phyloP scores from a whole-genome alignment of 169 alveolate genomes.

The Plasmodium knowlesi region DNA sequence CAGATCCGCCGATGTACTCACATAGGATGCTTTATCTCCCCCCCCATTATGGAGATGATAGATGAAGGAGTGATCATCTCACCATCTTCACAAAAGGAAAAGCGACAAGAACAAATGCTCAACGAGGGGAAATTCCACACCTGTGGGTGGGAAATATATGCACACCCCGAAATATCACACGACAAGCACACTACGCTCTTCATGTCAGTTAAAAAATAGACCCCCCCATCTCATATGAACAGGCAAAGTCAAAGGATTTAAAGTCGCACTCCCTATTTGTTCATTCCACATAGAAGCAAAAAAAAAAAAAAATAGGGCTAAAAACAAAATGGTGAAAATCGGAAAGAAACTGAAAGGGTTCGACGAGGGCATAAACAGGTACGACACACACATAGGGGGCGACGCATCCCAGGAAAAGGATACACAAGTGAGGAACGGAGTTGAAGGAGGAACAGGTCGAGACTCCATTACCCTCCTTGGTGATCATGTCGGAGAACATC shows the following conservation, averaged over 20 bases:
- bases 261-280: neutral
- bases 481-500: neutral
- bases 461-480: neutral
- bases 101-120: neutral
- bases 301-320: neutral
- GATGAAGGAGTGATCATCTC: neutral
- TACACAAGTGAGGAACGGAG: neutral
- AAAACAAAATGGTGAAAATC: conserved; percentile 42
- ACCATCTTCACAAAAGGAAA: neutral
- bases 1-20: neutral
- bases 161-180: no score
- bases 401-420: neutral
- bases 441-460: neutral
- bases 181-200: neutral
- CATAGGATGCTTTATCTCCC: neutral
- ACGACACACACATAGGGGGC: conserved; percentile 29
- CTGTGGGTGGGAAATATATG: neutral
- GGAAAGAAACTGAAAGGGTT: conserved; percentile 56
- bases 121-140: neutral
- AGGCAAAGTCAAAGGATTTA: neutral
- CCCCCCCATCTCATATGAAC: neutral
- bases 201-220: neutral
- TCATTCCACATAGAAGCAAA: neutral
- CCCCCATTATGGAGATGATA: neutral
- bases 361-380: conserved; percentile 11